Evolutionary conservation across 1,284 basidiomycete genomes (phyloP), one percentile per base, ranked within the genome.

Genomic region (Sanguinoderma infundibulare): DNA sequence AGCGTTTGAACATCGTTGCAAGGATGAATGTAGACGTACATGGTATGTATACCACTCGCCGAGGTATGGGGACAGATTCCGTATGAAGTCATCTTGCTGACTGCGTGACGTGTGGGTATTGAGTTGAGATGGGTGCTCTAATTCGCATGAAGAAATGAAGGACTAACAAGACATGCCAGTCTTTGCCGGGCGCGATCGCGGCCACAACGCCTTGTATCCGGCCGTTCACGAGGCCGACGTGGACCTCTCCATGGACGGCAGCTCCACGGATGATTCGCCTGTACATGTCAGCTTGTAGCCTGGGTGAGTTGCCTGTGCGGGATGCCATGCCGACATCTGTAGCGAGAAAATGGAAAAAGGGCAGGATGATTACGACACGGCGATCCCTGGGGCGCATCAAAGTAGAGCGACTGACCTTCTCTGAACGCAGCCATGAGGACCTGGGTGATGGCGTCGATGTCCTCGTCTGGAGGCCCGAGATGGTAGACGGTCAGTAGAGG

Each of bases 151-250:
- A 22, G 32, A 22, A 35, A 58, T 10, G n/a, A 30, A 53, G 24
- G 36, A 70, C 68, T 39, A 36, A 73, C 72, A 68, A 68, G 61
- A 67, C 66, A 20, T 61, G 61, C 70, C 70, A 73, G 28, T 72
- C 70, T 32, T 47, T 42, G 2, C 68, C 68, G 9, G 72, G 72
- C 9, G 65, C 60, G 22, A 68, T 49, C 59, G 60, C 60, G 46
- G 66, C 63, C 7, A 69, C 66, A 12, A 70, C 67, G 40, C 69
- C 69, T 47, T 63, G 67, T 8, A 68, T 62, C 7, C 53, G 55
- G 36, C 60, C 65, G 53, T 64, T 62, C 22, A 64, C 61, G 47
- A 65, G 57, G 9, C 67, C 69, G 36, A 72, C 52, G 53, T 68
- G 61, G 46, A 68, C 68, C 49, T 65, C 63, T 28, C 71, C 71